phyloP scores from a whole-genome alignment of 2,329 filamentous ascomycete genomes.

The Sporothrix mexicana region DNA sequence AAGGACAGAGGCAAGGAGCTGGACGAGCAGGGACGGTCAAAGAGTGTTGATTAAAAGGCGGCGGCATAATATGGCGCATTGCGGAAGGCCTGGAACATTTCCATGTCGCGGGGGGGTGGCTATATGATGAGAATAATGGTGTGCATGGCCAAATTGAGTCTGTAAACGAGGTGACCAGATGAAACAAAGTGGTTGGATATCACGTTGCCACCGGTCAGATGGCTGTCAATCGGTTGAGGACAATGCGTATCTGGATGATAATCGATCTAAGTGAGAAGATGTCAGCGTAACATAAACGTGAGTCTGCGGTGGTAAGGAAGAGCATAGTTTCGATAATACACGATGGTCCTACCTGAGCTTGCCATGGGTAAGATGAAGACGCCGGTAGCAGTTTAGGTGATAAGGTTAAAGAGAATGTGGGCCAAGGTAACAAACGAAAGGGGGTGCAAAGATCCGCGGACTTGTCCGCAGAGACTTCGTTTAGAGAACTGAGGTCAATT shows the following conservation, averaged over 20 bases:
- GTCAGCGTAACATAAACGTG: neutral
- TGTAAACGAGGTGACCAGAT: neutral
- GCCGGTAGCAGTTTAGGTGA: too few species aligned
- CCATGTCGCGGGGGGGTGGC: conserved; percentile 22
- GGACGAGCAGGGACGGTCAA: neutral
- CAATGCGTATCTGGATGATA: neutral
- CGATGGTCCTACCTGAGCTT: neutral
- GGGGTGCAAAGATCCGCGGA: neutral
- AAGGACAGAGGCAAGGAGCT: neutral
- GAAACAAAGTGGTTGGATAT: conserved; percentile 7
- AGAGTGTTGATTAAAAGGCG: neutral
- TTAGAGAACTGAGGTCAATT: neutral
- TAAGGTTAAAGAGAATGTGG: too few species aligned
- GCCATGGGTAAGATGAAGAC: too few species aligned
- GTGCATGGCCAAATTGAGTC: conserved; percentile 2
- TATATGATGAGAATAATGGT: neutral
- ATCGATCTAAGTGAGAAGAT: neutral
- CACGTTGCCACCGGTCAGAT: conserved; percentile 18
- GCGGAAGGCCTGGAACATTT: conserved; percentile 30
- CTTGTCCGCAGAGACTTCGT: neutral
- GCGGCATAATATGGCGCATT: conserved; percentile 30
- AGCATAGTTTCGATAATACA: neutral
- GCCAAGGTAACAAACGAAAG: neutral
- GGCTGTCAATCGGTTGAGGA: neutral
- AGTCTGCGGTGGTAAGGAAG: too few species aligned